Conservation (phyloP, 2,329 filamentous ascomycete species). For the Trichophyton schoenleinii region DNA sequence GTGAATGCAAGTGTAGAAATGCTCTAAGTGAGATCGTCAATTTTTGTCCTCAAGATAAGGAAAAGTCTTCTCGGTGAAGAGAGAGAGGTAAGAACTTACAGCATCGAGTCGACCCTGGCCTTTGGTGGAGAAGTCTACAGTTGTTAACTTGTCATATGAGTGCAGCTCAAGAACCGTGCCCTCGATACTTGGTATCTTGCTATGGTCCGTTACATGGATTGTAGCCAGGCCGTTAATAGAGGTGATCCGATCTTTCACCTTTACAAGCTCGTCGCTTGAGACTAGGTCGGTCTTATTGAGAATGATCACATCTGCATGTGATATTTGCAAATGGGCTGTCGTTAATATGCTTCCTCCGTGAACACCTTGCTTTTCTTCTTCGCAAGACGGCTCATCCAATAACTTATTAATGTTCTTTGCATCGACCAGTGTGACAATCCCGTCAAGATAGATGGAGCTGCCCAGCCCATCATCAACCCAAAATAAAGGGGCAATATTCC, state of each 20-base stretch:
- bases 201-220: constrained; percentile 68
- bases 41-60: background rate
- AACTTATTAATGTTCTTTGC: constrained; percentile 79
- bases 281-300: constrained; percentile 92
- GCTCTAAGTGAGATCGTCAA: constrained; percentile 38
- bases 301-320: constrained; percentile 87
- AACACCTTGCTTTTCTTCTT: constrained; percentile 24
- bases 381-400: constrained; percentile 52
- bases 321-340: constrained; percentile 90
- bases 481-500: constrained; percentile 89
- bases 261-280: constrained; percentile 52
- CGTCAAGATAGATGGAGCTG: constrained; percentile 90
- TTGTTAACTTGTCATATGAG: constrained; percentile 74
- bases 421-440: constrained; percentile 90
- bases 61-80: background rate
- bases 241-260: constrained; percentile 56
- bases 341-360: constrained; percentile 60
- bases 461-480: constrained; percentile 96
- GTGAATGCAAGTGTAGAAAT: constrained; percentile 72
- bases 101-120: constrained; percentile 87
- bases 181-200: constrained; percentile 67
- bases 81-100: constrained; percentile 37
- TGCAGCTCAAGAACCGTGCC: constrained; percentile 81
- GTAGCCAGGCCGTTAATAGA: constrained; percentile 86
- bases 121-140: constrained; percentile 57